These are phyloP conservation scores for Cylindrodendrum hubeiense DNA, from an alignment of 2,329 filamentous ascomycete species.

Conservation along the genomic window DNA sequence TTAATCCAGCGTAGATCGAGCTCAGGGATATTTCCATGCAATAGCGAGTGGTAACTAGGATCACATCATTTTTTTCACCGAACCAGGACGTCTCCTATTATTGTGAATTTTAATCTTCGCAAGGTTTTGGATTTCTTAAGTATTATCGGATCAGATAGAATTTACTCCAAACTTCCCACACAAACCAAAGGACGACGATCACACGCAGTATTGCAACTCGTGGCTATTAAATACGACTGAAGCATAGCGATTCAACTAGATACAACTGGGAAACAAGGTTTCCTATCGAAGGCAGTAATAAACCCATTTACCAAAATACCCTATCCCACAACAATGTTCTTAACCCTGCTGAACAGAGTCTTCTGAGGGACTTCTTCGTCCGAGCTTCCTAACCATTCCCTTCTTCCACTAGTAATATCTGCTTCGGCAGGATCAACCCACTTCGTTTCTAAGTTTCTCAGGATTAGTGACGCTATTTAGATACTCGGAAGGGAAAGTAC, in stretches of 20 bases:
- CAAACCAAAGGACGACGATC: too few species aligned
- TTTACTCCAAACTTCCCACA: too few species aligned
- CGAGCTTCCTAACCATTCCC: constrained; percentile 18
- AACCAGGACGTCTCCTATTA: too few species aligned
- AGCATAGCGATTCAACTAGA: not conserved
- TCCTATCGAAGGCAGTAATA: not conserved
- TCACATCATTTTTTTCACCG: too few species aligned
- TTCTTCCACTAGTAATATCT: constrained; percentile 20
- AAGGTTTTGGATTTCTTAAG: too few species aligned
- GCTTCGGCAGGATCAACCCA: constrained; percentile 19
- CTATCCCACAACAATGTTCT: constrained; percentile 7
- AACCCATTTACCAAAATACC: not conserved
- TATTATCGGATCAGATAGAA: too few species aligned
- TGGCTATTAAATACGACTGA: too few species aligned
- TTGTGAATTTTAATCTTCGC: too few species aligned
- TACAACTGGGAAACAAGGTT: not conserved
- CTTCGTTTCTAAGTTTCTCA: constrained; percentile 12
- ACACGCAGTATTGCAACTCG: too few species aligned
- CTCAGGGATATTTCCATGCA: too few species aligned
- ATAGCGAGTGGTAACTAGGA: too few species aligned
- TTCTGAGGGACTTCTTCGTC: constrained; percentile 8
- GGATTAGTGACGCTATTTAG: not conserved
- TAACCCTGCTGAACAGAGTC: not conserved
- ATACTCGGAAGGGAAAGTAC: not conserved
- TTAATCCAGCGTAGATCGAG: too few species aligned